A percentile compares a stretch with the other conserved stretches of the same genome.
These are phyloP conservation scores for Kodamaea jinghongensis DNA, from an alignment of 805 yeast species.

Conservation along the genomic window DNA sequence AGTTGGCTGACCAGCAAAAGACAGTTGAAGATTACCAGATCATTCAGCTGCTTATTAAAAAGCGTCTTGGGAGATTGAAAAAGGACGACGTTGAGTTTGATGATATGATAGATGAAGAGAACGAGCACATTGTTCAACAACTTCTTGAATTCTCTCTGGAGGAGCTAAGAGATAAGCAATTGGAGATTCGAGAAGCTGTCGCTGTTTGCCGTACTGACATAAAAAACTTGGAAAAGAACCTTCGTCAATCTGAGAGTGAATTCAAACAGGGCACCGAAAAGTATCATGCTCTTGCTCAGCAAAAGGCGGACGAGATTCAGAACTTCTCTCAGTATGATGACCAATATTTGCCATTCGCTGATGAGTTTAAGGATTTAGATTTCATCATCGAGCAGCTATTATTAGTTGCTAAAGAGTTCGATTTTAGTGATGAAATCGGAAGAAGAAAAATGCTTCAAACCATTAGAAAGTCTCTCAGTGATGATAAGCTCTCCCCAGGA, in stretches of 20 bases:
- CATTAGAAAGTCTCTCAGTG: constrained; percentile 50
- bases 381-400: constrained; percentile 75
- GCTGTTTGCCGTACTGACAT: constrained; percentile 8
- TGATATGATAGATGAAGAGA: constrained; percentile 15
- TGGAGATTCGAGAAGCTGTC: constrained; percentile 10
- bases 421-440: constrained; percentile 88
- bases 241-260: constrained; percentile 9
- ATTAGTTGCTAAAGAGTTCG: constrained; percentile 64
- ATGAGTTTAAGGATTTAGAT: constrained; percentile 58
- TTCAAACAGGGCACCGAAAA: constrained; percentile 12
- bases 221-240: constrained; percentile 8
- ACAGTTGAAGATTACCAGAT: constrained; percentile 15
- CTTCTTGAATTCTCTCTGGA: constrained; percentile 11
- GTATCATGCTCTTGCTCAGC: constrained; percentile 10
- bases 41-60: constrained; percentile 12
- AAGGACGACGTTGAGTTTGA: constrained; percentile 19
- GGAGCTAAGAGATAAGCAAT: constrained; percentile 12
- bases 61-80: constrained; percentile 14
- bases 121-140: constrained; percentile 13
- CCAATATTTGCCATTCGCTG: constrained; percentile 28
- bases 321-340: constrained; percentile 17
- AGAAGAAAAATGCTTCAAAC: constrained; percentile 67
- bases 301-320: constrained; percentile 8
- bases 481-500: constrained; percentile 53
- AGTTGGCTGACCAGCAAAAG: constrained; percentile 9